These are phyloP conservation scores for Podospora sp. DNA, from an alignment of 495 filamentous ascomycete genomes.

Conservation along the genomic window DNA sequence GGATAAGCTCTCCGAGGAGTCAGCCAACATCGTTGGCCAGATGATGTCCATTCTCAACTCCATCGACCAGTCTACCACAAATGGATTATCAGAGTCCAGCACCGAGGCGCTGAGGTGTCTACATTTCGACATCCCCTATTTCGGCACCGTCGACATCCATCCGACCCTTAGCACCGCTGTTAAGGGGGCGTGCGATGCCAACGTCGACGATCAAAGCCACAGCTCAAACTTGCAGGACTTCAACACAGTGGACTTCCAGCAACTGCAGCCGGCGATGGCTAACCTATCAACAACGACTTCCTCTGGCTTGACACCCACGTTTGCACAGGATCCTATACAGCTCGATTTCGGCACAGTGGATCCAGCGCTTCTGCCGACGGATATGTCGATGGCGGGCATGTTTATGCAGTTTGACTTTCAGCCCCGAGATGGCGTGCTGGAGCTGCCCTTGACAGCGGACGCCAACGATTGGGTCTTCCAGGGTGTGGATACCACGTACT, in stretches of 20 bases:
- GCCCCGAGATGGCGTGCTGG: slow-evolving; percentile 19
- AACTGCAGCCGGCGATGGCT: slow-evolving; percentile 10
- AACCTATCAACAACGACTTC: not conserved
- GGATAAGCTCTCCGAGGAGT: slow-evolving; percentile 45
- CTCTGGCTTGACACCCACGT: not conserved
- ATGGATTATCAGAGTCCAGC: slow-evolving; percentile 13
- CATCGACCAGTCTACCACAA: slow-evolving; percentile 20
- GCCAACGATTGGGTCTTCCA: slow-evolving; percentile 48
- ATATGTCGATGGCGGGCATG: slow-evolving; percentile 26
- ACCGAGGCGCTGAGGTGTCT: slow-evolving; percentile 27
- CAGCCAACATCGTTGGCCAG: slow-evolving; percentile 45
- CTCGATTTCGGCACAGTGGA: slow-evolving; percentile 16
- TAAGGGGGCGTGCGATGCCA: not conserved
- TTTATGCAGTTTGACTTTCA: slow-evolving; percentile 40
- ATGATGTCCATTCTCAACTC: slow-evolving; percentile 45
- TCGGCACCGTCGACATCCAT: slow-evolving; percentile 51
- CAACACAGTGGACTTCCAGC: not conserved
- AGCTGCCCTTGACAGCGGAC: slow-evolving; percentile 38
- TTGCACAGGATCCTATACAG: not conserved
- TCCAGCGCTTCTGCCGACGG: slow-evolving; percentile 10
- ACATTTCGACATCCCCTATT: slow-evolving; percentile 49
- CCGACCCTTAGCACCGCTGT: slow-evolving; percentile 24
- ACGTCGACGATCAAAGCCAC: slow-evolving; percentile 3
- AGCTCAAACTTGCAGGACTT: not conserved
- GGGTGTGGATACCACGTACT: slow-evolving; percentile 44